Evolutionary conservation across 768 basidiomycete species (phyloP).

Genomic region (Pulveroboletus ravenelii): DNA sequence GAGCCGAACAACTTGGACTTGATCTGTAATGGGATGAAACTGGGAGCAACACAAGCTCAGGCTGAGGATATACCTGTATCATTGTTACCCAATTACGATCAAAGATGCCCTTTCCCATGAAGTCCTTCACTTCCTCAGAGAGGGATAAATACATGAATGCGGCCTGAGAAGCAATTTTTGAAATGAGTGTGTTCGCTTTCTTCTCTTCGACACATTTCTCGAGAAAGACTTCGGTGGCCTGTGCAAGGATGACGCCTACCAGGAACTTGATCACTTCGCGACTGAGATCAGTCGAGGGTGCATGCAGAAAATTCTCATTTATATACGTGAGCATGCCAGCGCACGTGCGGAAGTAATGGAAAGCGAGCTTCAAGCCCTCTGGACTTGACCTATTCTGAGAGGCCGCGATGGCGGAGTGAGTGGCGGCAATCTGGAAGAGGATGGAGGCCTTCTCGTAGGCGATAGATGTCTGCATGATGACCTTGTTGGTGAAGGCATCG

Average conservation of each 20-base stretch:
- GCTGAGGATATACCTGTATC: constrained; percentile 53
- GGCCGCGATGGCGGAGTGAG: constrained; percentile 87
- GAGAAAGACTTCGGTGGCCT: constrained; percentile 94
- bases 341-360: constrained; percentile 83
- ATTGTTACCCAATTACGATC: constrained; percentile 91
- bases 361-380: constrained; percentile 89
- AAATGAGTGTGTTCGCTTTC: constrained; percentile 70
- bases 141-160: constrained; percentile 76
- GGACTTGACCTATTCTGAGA: constrained; percentile 83
- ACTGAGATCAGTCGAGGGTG: constrained; percentile 91
- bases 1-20: constrained; percentile 90
- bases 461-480: constrained; percentile 91
- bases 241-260: constrained; percentile 81
- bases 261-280: constrained; percentile 93
- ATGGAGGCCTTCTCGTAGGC: constrained; percentile 98
- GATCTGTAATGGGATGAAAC: constrained; percentile 45
- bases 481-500: constrained; percentile 93
- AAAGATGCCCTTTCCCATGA: constrained; percentile 93
- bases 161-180: constrained; percentile 81
- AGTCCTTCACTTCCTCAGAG: constrained; percentile 93
- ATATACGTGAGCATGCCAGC: constrained; percentile 98
- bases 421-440: constrained; percentile 92
- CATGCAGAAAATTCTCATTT: constrained; percentile 99
- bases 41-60: not conserved
- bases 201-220: constrained; percentile 95